These are phyloP conservation scores for Funneliformis mosseae DNA, from an alignment of 192 early-diverging fungal genomes.

Conservation along the genomic window DNA sequence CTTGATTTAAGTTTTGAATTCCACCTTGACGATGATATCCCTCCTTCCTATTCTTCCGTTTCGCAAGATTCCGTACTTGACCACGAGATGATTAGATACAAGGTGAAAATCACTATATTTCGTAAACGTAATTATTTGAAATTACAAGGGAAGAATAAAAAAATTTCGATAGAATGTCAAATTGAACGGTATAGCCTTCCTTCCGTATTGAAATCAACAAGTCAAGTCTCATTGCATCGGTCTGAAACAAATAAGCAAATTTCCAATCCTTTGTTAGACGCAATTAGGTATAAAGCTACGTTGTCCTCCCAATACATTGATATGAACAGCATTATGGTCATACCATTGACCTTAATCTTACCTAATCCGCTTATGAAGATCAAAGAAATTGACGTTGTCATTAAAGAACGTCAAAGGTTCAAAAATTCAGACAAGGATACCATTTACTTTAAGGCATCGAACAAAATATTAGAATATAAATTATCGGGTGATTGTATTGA, in stretches of 20 bases:
- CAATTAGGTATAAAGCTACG: not conserved
- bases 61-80: not conserved
- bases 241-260: not conserved
- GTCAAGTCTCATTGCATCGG: not conserved
- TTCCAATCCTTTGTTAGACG: not conserved
- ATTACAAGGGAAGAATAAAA: not conserved
- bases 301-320: not conserved
- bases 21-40: not conserved
- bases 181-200: not conserved
- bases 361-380: not conserved
- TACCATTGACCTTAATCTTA: not conserved
- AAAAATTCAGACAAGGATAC: not conserved
- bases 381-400: not conserved
- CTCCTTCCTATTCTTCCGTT: not conserved
- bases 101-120: not conserved
- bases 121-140: not conserved
- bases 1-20: not conserved
- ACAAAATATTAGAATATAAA: not conserved
- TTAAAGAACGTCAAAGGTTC: slow-evolving; percentile 4
- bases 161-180: not conserved
- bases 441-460: not conserved
- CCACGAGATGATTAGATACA: not conserved
- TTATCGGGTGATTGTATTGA: not conserved
- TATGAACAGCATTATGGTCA: not conserved
- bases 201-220: not conserved